These are phyloP conservation scores for Fusarium decemcellulare DNA, from an alignment of 2,329 filamentous ascomycete species.

Conservation along the genomic window DNA sequence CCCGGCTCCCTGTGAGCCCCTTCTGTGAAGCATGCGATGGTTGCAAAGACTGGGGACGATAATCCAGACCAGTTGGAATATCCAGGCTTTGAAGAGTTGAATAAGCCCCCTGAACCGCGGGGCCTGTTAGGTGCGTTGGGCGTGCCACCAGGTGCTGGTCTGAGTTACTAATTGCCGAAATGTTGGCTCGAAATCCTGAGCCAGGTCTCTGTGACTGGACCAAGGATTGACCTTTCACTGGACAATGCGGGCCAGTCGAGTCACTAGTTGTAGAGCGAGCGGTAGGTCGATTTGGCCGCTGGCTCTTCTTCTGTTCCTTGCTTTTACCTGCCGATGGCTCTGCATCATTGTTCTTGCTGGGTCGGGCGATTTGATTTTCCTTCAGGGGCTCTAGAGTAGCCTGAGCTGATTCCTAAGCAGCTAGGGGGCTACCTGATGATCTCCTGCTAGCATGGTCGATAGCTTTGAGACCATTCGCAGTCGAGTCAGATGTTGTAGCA, in stretches of 20 bases:
- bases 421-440: constrained; percentile 23
- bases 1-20: constrained; percentile 6
- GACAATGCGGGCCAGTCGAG: not conserved
- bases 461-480: constrained; percentile 3
- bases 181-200: not conserved
- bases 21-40: constrained; percentile 15
- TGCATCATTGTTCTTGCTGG: constrained; percentile 11
- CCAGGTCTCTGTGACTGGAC: constrained; percentile 3
- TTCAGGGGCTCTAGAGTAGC: constrained; percentile 19
- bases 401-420: constrained; percentile 44
- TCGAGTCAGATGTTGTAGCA: constrained; percentile 11
- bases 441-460: not conserved
- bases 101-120: too few relatives aligned
- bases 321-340: constrained; percentile 4
- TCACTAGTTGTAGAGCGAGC: constrained; percentile 6
- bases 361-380: constrained; percentile 1
- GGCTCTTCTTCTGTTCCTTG: constrained; percentile 18
- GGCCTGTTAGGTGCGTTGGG: not conserved
- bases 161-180: not conserved
- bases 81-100: constrained; percentile 4
- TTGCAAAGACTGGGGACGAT: constrained; percentile 16
- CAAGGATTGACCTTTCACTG: not conserved
- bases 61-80: constrained; percentile 9
- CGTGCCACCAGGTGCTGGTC: constrained; percentile 5
- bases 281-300: constrained; percentile 7